phyloP scores from a whole-genome alignment of 2,329 filamentous ascomycete species.

The Phaeosphaeriaceae sp. region DNA sequence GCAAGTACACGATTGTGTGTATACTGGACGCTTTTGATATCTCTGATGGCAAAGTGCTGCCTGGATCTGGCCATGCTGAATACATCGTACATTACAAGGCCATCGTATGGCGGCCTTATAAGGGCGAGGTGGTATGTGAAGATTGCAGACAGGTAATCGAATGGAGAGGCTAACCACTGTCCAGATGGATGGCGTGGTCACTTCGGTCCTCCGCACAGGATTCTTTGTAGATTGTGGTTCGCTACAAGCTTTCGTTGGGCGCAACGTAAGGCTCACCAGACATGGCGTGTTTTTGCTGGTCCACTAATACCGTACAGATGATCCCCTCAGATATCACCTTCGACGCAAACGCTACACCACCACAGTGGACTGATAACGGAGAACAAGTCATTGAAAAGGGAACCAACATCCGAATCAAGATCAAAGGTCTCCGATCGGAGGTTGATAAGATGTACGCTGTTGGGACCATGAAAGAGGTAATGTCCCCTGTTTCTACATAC shows the following conservation, averaged over 20 bases:
- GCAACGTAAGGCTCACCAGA: conserved; percentile 67
- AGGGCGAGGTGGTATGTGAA: conserved; percentile 87
- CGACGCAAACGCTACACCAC: conserved; percentile 94
- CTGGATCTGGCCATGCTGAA: conserved; percentile 88
- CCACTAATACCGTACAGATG: conserved; percentile 62
- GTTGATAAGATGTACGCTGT: conserved; percentile 96
- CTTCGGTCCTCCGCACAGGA: conserved; percentile 86
- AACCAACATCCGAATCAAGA: conserved; percentile 90
- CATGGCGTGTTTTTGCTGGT: conserved; percentile 14
- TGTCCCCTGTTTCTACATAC: not conserved
- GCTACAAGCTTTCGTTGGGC: conserved; percentile 78
- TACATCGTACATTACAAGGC: conserved; percentile 95
- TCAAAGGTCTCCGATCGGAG: conserved; percentile 91
- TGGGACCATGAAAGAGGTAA: conserved; percentile 87
- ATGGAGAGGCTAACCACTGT: conserved; percentile 27
- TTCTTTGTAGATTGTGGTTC: conserved; percentile 89
- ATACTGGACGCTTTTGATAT: conserved; percentile 97
- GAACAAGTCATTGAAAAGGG: conserved; percentile 93
- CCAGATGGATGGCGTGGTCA: conserved; percentile 91
- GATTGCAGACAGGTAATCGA: not conserved
- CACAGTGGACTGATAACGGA: conserved; percentile 93
- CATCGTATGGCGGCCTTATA: conserved; percentile 97
- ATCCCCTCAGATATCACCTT: conserved; percentile 93
- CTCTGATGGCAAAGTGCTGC: conserved; percentile 89
- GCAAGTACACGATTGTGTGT: conserved; percentile 96